Evolutionary conservation across 768 basidiomycete genomes (phyloP), one percentile per base, ranked within the genome.

Genomic region (Strobilomyces echinocephalus): DNA sequence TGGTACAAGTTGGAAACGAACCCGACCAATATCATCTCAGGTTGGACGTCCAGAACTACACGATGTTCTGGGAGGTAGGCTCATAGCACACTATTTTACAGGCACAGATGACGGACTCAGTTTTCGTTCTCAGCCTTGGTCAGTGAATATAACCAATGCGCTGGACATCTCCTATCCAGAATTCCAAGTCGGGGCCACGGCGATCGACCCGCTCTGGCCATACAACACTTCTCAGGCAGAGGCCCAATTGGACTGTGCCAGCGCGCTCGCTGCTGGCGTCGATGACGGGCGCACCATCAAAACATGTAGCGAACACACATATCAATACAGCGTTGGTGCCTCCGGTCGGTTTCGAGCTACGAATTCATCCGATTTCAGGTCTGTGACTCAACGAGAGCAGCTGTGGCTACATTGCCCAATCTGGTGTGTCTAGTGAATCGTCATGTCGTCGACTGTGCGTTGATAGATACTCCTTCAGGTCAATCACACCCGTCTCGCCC

Each of bases 161-260:
- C 59, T 80, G 31, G 64, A 65, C 33, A 54, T 79, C 12, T 60
- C 62, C 14, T 53, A 61, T 10, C 78, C 80, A 26, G 66, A 64
- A 47, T 80, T 79, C 58, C 79, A 78, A 57, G 63, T 80, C n/a
- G 78, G 69, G 31, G 77, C 76, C 4, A 80, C 79, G 0, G 79
- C 68, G 0, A 73, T 74, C 38, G 78, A 81, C 61, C 79, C 79
- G 14, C 53, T 78, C 4, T 80, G 78, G 77, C 79, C 78, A 4
- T 79, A 76, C 53, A 63, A 76, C 53, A 68, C 73, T 1, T 63
- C 77, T 4, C 72, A 71, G 11, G 71, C 73, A 41, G 54, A 59
- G 10, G 52, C 45, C 15, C 60, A 60, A 18, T 68, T 81, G 16
- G 75, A 78, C 48, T 80, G 79, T 51, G 74, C 74, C 31, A 81